Percentiles rank a stretch among this genome's conserved stretches.
Conservation (phyloP, 1,284 basidiomycete genomes). For the Athelia psychrophila region DNA sequence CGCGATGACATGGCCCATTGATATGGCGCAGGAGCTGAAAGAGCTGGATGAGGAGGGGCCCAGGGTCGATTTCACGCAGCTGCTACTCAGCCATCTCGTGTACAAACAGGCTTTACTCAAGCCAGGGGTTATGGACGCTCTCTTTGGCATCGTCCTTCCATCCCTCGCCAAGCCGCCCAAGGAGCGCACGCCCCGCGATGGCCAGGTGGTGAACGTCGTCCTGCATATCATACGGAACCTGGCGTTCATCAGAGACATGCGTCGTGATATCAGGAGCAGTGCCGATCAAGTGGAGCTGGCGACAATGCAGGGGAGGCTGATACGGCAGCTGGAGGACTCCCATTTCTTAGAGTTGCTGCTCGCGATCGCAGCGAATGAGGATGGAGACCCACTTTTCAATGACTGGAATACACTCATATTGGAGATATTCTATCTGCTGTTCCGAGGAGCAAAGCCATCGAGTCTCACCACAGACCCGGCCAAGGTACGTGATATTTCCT, state of each 20-base stretch:
- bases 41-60: conserved; percentile 82
- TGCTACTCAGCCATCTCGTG: conserved; percentile 75
- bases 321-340: conserved; percentile 70
- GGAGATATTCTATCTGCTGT: conserved; percentile 87
- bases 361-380: conserved; percentile 76
- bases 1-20: conserved; percentile 97
- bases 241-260: conserved; percentile 83
- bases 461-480: conserved; percentile 65
- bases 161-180: conserved; percentile 60
- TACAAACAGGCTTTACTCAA: conserved; percentile 82
- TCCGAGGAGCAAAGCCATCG: conserved; percentile 70
- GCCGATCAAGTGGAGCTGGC: conserved; percentile 77
- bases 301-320: conserved; percentile 73
- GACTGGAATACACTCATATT: conserved; percentile 85
- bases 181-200: conserved; percentile 76
- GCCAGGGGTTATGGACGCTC: conserved; percentile 62
- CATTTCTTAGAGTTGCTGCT: conserved; percentile 78
- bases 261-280: conserved; percentile 63
- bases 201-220: conserved; percentile 85
- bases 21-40: conserved; percentile 87
- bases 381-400: conserved; percentile 72
- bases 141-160: conserved; percentile 70
- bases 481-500: conserved; percentile 46
- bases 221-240: conserved; percentile 89
- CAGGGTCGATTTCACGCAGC: conserved; percentile 82